Evolutionary conservation across 2,329 filamentous ascomycete species (phyloP), one percentile per base, ranked within the genome.

Genomic region (Trichoderma guizhouense): DNA sequence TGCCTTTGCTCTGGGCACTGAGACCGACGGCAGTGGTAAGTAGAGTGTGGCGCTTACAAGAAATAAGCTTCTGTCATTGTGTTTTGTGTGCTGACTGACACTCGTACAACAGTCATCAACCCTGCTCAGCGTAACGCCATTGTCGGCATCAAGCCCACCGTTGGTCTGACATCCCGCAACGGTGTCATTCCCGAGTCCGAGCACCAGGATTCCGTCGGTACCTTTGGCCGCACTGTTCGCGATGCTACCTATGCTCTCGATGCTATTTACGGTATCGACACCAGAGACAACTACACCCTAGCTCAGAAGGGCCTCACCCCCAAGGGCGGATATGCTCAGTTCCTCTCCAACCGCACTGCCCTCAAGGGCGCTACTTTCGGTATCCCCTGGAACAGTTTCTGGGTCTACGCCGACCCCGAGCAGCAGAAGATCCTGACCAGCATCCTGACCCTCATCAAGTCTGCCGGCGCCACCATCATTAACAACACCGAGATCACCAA

Each of bases 111-210:
- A 83, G 86, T 94, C 18, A 93, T 93, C 77, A 90, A 89, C 78
- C 92, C 92, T 0, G 91, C 92, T 1, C 87, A 91, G 78, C 83
- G 90, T 5, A 93, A 92, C 77, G 86, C 85, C 2, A 78, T 94
- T 2, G 91, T 94, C 2, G 92, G 92, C 3, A 87, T 94, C 79
- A 94, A 94, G 81, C 91, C 92, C 1, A 94, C 91, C 1, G 90
- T 94, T 7, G 92, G 92, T 0, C 79, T 93, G 65, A 93, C 91
- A 0, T 93, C 91, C 9, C 83, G 91, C 18, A 84, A 82, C 24
- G 88, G 86, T 21, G 86, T 91, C 32, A 86, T 94, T 39, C 92
- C 92, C 0, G 90, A 92, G 76, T 88, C 86, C 12, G 82, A 87
- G 71, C 88, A 92, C 76, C 90, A 92, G 76, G 92, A 94, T 76